Percentiles rank a stretch among this genome's conserved stretches.
phyloP scores from a whole-genome alignment of 176 grass and related monocot genomes.

The Alopecurus myosuroides region DNA sequence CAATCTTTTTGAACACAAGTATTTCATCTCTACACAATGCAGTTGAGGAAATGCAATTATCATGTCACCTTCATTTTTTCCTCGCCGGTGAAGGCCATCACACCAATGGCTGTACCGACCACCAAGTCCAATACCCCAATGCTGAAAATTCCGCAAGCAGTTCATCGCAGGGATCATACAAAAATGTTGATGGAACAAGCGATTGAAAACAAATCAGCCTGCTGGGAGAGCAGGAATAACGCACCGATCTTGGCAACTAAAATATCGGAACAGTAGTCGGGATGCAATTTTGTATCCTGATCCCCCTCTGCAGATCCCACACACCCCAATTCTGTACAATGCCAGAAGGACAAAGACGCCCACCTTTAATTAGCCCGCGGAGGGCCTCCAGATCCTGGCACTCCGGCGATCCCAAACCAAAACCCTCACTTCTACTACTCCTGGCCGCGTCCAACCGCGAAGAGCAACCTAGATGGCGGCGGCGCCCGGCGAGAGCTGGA shows the following conservation, averaged over 20 bases:
- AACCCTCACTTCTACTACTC: not conserved
- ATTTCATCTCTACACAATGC: not conserved
- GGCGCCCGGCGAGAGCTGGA: slow-evolving; percentile 1
- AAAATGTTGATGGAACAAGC: not conserved
- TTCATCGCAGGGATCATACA: not conserved
- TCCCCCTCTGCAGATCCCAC: not conserved
- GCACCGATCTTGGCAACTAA: not conserved
- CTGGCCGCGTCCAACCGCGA: not conserved
- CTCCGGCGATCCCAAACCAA: slow-evolving; percentile 19
- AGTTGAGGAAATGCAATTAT: not conserved
- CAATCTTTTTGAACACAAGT: not conserved
- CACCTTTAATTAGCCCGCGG: slow-evolving; percentile 1
- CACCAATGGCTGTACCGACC: not conserved
- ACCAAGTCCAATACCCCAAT: not conserved
- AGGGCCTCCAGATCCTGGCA: not conserved
- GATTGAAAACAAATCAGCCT: not conserved
- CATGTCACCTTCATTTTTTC: slow-evolving; percentile 64
- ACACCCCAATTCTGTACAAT: not conserved
- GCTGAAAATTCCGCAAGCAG: not conserved
- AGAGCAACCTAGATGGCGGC: not conserved
- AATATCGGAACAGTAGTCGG: not conserved
- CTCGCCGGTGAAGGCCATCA: slow-evolving; percentile 41
- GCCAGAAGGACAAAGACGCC: not conserved
- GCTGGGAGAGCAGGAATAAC: not conserved
- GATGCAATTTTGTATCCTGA: not conserved